These are phyloP conservation scores for Fusarium begoniae DNA, from an alignment of 2,329 filamentous ascomycete species.

Conservation along the genomic window DNA sequence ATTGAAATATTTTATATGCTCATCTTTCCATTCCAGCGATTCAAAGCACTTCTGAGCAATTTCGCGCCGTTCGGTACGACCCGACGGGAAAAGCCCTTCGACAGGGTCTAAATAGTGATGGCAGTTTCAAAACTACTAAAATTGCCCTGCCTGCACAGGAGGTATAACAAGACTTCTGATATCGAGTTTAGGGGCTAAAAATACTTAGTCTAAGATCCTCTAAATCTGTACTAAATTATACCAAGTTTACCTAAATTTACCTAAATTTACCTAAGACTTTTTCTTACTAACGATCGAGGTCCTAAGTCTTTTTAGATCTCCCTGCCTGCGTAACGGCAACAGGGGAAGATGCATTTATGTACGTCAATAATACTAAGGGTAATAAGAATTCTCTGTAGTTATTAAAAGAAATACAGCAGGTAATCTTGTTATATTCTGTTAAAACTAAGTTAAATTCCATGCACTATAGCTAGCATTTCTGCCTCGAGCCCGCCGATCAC, in stretches of 20 bases:
- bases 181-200: no score
- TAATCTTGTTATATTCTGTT: background rate
- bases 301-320: no score
- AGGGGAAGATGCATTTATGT: background rate
- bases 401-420: rapidly evolving
- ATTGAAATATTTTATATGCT: background rate
- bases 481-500: background rate
- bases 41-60: background rate
- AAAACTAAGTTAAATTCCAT: background rate
- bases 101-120: background rate
- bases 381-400: background rate
- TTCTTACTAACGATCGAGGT: no score
- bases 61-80: no score
- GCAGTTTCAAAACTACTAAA: background rate
- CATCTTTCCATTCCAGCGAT: background rate
- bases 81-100: no score
- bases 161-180: no score
- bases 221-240: no score
- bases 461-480: background rate
- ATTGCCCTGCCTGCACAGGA: no score
- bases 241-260: no score
- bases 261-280: no score
- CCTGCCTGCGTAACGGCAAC: background rate
- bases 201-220: no score
- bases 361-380: no score